phyloP scores from a whole-genome alignment of 306 rosid species.

The Lablab purpureus region DNA sequence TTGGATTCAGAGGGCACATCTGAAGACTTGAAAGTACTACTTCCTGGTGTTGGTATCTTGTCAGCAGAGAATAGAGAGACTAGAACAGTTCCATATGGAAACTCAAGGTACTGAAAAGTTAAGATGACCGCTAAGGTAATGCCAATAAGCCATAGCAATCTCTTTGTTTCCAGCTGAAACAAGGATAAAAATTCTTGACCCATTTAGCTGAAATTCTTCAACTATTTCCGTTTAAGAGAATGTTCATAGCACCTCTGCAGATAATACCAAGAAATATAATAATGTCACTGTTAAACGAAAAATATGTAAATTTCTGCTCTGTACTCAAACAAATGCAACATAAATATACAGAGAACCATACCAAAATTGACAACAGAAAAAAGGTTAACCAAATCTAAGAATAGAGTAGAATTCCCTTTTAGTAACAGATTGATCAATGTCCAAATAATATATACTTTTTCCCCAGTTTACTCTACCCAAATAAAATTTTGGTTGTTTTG shows the following conservation, averaged over 20 bases:
- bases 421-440: neutral
- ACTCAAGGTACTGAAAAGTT: constrained; percentile 62
- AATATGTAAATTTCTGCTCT: constrained; percentile 2
- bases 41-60: constrained; percentile 46
- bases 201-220: constrained; percentile 53
- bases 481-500: neutral
- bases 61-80: constrained; percentile 52
- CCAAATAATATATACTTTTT: neutral
- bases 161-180: constrained; percentile 64
- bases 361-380: neutral
- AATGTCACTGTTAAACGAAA: constrained; percentile 17
- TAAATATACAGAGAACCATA: neutral
- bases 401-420: neutral
- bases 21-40: constrained; percentile 37
- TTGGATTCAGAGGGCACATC: constrained; percentile 42
- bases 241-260: constrained; percentile 57
- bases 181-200: constrained; percentile 55
- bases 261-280: constrained; percentile 23
- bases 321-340: constrained; percentile 7
- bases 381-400: constrained; percentile 17
- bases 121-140: constrained; percentile 61
- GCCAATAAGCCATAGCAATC: constrained; percentile 64
- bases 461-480: neutral
- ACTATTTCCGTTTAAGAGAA: constrained; percentile 39
- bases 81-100: constrained; percentile 59